phyloP scores from a whole-genome alignment of 148 eudicot species.

The Vaccinium corymbosum region DNA sequence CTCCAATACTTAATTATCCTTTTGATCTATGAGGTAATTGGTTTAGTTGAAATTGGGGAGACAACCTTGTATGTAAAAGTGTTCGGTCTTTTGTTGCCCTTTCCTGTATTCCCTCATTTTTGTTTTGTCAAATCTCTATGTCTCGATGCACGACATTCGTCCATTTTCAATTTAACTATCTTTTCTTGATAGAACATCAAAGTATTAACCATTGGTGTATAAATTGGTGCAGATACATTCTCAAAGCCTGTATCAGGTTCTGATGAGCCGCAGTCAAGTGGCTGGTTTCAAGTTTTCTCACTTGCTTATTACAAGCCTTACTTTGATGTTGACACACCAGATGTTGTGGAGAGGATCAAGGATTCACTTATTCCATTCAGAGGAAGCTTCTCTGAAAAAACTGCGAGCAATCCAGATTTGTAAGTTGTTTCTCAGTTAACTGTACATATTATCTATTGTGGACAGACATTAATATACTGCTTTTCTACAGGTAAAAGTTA shows the following conservation, averaged over 20 bases:
- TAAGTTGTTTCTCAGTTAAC: slow-evolving; percentile 33
- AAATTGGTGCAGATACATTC: slow-evolving; percentile 66
- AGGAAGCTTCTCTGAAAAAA: slow-evolving; percentile 79
- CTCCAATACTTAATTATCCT: not conserved
- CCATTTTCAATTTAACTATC: not conserved
- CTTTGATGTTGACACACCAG: slow-evolving; percentile 96
- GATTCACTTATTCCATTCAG: slow-evolving; percentile 91
- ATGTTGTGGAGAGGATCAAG: slow-evolving; percentile 86
- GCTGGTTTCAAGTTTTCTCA: slow-evolving; percentile 76
- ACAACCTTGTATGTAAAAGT: not conserved
- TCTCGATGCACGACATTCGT: not conserved
- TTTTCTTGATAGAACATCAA: not conserved
- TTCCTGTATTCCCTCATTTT: not conserved
- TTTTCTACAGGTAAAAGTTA: not conserved
- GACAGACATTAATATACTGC: not conserved
- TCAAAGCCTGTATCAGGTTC: slow-evolving; percentile 61
- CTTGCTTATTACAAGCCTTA: slow-evolving; percentile 80
- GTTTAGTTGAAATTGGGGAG: not conserved
- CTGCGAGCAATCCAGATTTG: slow-evolving; percentile 85
- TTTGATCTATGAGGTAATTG: not conserved
- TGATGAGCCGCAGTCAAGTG: slow-evolving; percentile 65
- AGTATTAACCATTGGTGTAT: not conserved
- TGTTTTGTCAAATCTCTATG: not conserved
- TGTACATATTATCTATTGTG: not conserved
- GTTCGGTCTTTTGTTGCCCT: not conserved